Evolutionary conservation across 306 rosid genomes (phyloP).

Genomic region (Senna tora): DNA sequence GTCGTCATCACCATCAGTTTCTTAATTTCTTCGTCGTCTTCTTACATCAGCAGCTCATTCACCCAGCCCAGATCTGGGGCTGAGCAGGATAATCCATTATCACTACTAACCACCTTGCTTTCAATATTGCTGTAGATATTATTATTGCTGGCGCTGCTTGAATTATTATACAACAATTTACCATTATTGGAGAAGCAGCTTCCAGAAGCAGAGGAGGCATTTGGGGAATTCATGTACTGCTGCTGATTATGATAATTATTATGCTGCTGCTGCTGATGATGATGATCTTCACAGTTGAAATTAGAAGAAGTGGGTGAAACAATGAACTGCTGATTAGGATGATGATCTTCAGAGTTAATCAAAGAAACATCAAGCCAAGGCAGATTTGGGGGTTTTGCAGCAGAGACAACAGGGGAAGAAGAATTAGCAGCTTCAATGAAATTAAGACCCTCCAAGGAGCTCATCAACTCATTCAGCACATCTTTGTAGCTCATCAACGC

Average conservation of each 20-base stretch:
- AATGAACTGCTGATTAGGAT: conserved; percentile 50
- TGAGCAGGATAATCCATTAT: conserved; percentile 39
- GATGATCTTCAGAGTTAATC: conserved; percentile 44
- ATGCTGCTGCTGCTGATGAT: conserved; percentile 27
- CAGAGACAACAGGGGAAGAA: conserved; percentile 30
- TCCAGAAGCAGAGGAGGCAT: conserved; percentile 27
- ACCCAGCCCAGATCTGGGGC: conserved; percentile 94
- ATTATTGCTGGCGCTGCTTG: too few species aligned
- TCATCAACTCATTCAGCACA: conserved; percentile 60
- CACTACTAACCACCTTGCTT: conserved; percentile 24
- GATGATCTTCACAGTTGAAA: conserved; percentile 23
- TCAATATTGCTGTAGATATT: conserved; percentile 19
- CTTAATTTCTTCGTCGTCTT: neutral
- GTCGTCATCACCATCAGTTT: neutral
- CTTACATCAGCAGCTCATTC: conserved; percentile 85
- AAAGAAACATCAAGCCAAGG: conserved; percentile 62
- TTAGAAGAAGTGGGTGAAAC: conserved; percentile 54
- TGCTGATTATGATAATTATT: too few species aligned
- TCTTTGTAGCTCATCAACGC: conserved; percentile 49
- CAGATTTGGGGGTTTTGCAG: conserved; percentile 22
- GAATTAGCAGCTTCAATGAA: conserved; percentile 43
- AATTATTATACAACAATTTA: neutral
- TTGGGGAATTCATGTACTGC: conserved; percentile 49
- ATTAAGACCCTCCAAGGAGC: conserved; percentile 72
- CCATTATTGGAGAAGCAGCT: conserved; percentile 13